Evolutionary conservation across 495 filamentous ascomycete species (phyloP).

Genomic region (Amphirosellinia nigrospora): DNA sequence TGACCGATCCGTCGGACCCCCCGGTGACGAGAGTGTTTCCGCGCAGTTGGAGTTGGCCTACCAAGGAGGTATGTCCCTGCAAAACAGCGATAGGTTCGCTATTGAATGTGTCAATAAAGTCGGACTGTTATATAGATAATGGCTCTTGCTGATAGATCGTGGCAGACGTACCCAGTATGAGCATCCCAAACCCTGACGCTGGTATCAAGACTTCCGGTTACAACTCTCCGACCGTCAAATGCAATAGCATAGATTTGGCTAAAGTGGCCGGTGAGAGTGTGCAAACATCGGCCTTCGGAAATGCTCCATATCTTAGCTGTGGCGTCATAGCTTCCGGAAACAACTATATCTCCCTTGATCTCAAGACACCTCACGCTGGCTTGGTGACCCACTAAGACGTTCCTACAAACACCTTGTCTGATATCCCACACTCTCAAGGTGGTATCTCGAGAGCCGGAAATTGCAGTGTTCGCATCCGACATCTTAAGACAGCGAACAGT

Average conservation of each 20-base stretch:
- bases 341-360: constrained; percentile 92
- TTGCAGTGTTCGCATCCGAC: constrained; percentile 90
- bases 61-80: constrained; percentile 94
- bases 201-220: constrained; percentile 96
- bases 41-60: constrained; percentile 96
- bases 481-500: constrained; percentile 98
- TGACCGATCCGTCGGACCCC: constrained; percentile 92
- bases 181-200: constrained; percentile 98
- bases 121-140: constrained; percentile 4
- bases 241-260: constrained; percentile 99
- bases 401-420: constrained; percentile 80
- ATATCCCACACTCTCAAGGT: constrained; percentile 97
- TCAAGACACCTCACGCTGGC: constrained; percentile 95
- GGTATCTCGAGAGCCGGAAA: constrained; percentile 94
- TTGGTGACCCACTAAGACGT: constrained; percentile 93
- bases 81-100: constrained; percentile 88
- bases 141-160: neutral
- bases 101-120: constrained; percentile 33
- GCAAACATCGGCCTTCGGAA: constrained; percentile 85
- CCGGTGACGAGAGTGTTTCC: constrained; percentile 94
- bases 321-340: constrained; percentile 96
- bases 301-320: constrained; percentile 98
- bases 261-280: constrained; percentile 92
- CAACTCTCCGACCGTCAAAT: constrained; percentile 89
- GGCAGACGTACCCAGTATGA: constrained; percentile 71